Evolutionary conservation across 2,329 filamentous ascomycete genomes (phyloP), one percentile per base, ranked within the genome.

Genomic region (Sarocladiaceae sp.): DNA sequence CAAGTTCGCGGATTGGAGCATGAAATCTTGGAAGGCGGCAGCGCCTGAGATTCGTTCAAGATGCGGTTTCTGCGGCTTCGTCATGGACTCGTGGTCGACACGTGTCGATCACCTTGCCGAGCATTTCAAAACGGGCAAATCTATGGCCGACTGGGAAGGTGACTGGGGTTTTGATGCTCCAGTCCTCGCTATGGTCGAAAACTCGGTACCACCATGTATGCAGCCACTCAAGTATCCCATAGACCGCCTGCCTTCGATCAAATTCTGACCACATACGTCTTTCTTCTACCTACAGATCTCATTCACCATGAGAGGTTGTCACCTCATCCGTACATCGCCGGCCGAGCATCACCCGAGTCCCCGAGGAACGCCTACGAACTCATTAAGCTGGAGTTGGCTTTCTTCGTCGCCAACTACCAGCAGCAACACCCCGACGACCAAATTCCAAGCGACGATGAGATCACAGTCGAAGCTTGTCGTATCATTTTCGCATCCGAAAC

Each of bases 141-240:
- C 74, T 54, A 83, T 83, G 79, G 76, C 74, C 50, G 76, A 82
- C 60, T 83, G 80, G 80, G 80, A 81, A 68, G 80, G 80, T 65
- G 79, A 80, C 61, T 82, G 79, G 78, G 80, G 80, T 68, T 82
- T 83, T 50, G 79, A 82, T 45, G 64, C 66, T 21, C 72, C 76
- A 27, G 72, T 83, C 33, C 65, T 80, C 52, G 69, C 78, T 49
- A 74, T 82, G 67, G 74, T 83, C 54, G 79, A 83, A 60, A 82
- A 82, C 55, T 78, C 78, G 37, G 80, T 83, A 47, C 80, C 79
- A 44, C 78, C 79, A 41, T 82, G 76, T 80, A 71, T 67, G 73
- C 65, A 63, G 58, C 58, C 58, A 54, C 49, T 61, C 39, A 57
- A 55, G 47, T 61, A 57, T 60, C 57, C 58, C 48, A 48, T 62